Base-by-base conservation (phyloP, 257 asterid genomes). In the Rhazya stricta region DNA sequence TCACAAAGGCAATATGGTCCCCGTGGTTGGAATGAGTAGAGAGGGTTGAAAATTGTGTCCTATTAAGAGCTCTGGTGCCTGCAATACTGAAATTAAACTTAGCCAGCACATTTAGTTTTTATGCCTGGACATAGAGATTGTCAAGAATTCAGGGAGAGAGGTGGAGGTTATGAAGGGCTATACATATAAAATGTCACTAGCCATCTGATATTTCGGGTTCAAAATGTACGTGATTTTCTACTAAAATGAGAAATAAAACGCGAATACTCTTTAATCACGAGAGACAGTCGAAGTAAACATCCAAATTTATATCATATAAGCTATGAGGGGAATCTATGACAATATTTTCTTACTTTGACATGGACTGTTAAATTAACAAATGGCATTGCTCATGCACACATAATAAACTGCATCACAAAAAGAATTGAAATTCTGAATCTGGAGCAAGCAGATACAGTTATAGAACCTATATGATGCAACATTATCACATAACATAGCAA, bases 61-160 rank as follows among this genome's bases (percentile, higher is more conserved):
- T 87, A 83, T 84, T 89, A 51, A 94, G 93, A 75, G 99, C 96
- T 76, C 79, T 87, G 16, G 73, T 80, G 63, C 99, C 99, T 94
- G 88, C 16, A 71, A 56, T 51, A 73, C 15, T 76, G 46, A 80
- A 71, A 16, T 21, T 16, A 39, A 25, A 74, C 41, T 61, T 53
- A 62, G 76, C 43, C 72, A 73, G 73, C 78, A 68, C 48, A 30
- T 58, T 61, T 62, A 67, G 67, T 68, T 79, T 34, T 41, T 58
- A 80, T 36, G 13, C 71, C 37, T 45, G 36, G 61, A 46, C 62
- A n/a, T 27, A 10, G 23, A n/a, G 50, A 73, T 18, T 70, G 65
- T 30, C 27, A 65, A 32, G 41, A 65, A 19, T 41, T 68, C 42
- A 71, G 34, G 7, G 42, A 71, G 29, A 12, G 32, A 71, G 67